Percentiles rank a stretch among this genome's conserved stretches.
These are phyloP conservation scores for Pulveroboletus sp. DNA, from an alignment of 768 basidiomycete species.

Conservation along the genomic window DNA sequence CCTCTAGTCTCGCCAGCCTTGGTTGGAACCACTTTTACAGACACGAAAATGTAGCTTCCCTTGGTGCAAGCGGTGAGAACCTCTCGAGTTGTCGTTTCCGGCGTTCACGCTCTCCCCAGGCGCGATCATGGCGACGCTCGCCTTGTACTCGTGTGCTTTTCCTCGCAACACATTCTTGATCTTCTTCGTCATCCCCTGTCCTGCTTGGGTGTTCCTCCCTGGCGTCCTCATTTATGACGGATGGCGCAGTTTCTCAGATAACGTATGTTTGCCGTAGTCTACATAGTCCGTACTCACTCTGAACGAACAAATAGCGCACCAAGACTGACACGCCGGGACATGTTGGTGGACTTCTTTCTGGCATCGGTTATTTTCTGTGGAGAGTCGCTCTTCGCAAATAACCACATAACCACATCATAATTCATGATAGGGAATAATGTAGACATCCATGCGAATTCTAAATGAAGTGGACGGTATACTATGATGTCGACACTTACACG, in stretches of 20 bases:
- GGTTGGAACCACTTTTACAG: conserved; percentile 42
- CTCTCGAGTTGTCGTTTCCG: background rate
- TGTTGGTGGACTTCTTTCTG: conserved; percentile 62
- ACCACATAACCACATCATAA: background rate
- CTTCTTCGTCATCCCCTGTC: conserved; percentile 74
- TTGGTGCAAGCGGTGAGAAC: conserved; percentile 70
- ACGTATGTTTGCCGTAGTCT: conserved; percentile 23
- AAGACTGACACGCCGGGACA: conserved; percentile 62
- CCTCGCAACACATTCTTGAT: conserved; percentile 64
- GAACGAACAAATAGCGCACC: conserved; percentile 37
- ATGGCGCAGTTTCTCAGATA: conserved; percentile 33
- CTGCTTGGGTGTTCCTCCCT: conserved; percentile 70
- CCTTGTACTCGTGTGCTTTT: conserved; percentile 67
- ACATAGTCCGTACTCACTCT: background rate
- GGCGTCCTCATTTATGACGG: conserved; percentile 46
- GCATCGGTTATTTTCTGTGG: conserved; percentile 49
- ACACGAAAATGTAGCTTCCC: conserved; percentile 35
- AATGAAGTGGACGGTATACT: conserved; percentile 6
- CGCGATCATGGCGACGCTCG: conserved; percentile 66
- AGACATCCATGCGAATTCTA: conserved; percentile 3
- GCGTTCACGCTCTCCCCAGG: conserved; percentile 39
- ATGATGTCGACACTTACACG: background rate
- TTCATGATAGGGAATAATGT: conserved; percentile 1
- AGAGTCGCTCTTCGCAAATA: conserved; percentile 28
- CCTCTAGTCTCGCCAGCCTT: conserved; percentile 46